Percentiles rank a stretch among this genome's conserved stretches.
Evolutionary conservation across 148 eudicot genomes (phyloP).

Genomic region (Vaccinium myrtillus): DNA sequence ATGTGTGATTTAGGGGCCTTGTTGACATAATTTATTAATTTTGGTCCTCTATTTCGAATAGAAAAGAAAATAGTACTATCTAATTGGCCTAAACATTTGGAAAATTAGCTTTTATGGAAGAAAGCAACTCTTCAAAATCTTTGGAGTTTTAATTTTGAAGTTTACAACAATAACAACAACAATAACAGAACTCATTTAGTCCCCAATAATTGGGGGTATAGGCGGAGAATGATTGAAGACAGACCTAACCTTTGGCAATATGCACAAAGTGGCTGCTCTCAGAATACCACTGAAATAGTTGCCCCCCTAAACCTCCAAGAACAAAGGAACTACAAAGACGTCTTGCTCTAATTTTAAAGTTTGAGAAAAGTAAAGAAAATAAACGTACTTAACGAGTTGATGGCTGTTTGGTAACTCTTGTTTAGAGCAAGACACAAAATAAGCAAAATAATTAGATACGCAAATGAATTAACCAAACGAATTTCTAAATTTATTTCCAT

Average conservation of each 20-base stretch:
- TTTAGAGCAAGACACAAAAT: no score
- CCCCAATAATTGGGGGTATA: no score
- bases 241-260: no score
- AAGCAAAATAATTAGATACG: not conserved
- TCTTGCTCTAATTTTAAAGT: not conserved
- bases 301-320: no score
- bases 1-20: slow-evolving; percentile 11
- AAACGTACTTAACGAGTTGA: not conserved
- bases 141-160: not conserved
- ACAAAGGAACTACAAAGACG: no score
- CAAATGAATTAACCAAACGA: not conserved
- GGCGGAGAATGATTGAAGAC: no score
- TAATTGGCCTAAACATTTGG: not conserved
- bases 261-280: no score
- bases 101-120: not conserved
- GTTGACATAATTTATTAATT: not conserved
- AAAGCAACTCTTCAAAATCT: not conserved
- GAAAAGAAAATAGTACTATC: not conserved
- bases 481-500: no score
- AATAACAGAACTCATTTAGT: no score
- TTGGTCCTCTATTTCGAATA: not conserved
- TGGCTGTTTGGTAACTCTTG: not conserved
- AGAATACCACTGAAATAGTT: no score
- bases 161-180: no score
- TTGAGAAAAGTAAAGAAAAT: not conserved